phyloP scores from a whole-genome alignment of 1,139 yeast species.

The Kodamaea plutei region DNA sequence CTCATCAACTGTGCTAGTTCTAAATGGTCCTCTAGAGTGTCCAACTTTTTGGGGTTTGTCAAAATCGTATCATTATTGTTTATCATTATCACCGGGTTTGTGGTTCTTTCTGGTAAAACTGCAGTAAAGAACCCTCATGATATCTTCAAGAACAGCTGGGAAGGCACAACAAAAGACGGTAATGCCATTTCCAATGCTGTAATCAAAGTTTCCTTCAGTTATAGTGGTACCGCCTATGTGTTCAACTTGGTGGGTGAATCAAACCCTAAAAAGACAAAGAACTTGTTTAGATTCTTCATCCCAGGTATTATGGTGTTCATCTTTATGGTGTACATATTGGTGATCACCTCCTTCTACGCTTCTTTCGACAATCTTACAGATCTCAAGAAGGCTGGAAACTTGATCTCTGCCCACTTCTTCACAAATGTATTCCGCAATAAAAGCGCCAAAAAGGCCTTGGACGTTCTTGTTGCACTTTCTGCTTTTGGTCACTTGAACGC shows the following conservation, averaged over 20 bases:
- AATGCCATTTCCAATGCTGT: conserved; percentile 41
- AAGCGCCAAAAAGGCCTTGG: conserved; percentile 29
- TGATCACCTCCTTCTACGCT: conserved; percentile 37
- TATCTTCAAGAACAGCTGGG: conserved; percentile 34
- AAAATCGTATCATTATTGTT: conserved; percentile 36
- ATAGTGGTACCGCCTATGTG: conserved; percentile 37
- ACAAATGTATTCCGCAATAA: conserved; percentile 23
- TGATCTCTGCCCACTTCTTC: conserved; percentile 29
- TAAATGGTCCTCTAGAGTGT: conserved; percentile 28
- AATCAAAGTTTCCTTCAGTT: conserved; percentile 40
- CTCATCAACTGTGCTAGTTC: conserved; percentile 27
- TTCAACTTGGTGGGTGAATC: conserved; percentile 39
- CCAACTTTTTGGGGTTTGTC: conserved; percentile 35
- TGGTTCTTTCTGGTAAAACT: conserved; percentile 38
- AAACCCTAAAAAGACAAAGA: conserved; percentile 24
- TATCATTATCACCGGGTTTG: conserved; percentile 16
- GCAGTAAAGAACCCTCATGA: conserved; percentile 27
- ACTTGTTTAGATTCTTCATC: conserved; percentile 28
- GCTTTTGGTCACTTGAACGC: conserved; percentile 42
- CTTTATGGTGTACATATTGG: conserved; percentile 31
- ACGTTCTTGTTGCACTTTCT: conserved; percentile 37
- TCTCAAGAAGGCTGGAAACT: conserved; percentile 23
- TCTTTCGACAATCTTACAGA: conserved; percentile 26
- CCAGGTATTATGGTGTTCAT: conserved; percentile 32
- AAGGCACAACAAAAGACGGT: conserved; percentile 38